phyloP scores from a whole-genome alignment of 352 stramenopile species.

The Pilasporangium apinafurcum region DNA sequence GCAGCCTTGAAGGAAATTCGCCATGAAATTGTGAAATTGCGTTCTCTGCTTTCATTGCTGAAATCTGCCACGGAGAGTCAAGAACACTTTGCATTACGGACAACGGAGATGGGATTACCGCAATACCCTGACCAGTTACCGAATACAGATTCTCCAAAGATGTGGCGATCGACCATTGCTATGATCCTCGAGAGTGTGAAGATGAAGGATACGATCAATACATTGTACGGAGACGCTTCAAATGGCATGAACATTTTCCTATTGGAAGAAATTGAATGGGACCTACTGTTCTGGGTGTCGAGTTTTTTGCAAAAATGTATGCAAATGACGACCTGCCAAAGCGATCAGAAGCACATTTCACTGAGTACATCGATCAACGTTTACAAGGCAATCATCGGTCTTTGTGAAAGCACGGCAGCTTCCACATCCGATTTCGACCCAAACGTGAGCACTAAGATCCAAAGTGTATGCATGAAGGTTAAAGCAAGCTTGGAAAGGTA shows the following conservation, averaged over 20 bases:
- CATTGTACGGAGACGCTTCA: slow-evolving; percentile 52
- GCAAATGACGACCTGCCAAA: slow-evolving; percentile 74
- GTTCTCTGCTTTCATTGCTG: slow-evolving; percentile 60
- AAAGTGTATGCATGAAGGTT: slow-evolving; percentile 70
- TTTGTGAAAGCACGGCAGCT: slow-evolving; percentile 63
- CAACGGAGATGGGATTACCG: slow-evolving; percentile 51
- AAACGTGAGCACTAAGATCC: slow-evolving; percentile 51
- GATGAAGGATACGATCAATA: slow-evolving; percentile 69
- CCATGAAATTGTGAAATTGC: slow-evolving; percentile 69
- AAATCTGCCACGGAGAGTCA: slow-evolving; percentile 68
- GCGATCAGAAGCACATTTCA: slow-evolving; percentile 72
- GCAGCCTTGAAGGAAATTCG: slow-evolving; percentile 68
- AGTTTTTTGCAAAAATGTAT: slow-evolving; percentile 76
- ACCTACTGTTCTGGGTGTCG: slow-evolving; percentile 62
- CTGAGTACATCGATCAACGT: slow-evolving; percentile 76
- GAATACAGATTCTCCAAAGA: slow-evolving; percentile 65
- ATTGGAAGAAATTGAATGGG: slow-evolving; percentile 74
- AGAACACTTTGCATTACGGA: slow-evolving; percentile 65
- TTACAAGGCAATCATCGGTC: slow-evolving; percentile 71
- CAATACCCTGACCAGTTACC: slow-evolving; percentile 56
- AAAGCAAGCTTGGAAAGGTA: slow-evolving; percentile 64
- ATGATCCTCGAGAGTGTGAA: slow-evolving; percentile 80
- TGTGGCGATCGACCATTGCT: slow-evolving; percentile 56
- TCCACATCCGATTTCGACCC: slow-evolving; percentile 53
- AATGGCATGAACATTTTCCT: slow-evolving; percentile 74